These are phyloP conservation scores for Nigrospora sphaerica DNA, from an alignment of 2,329 filamentous ascomycete genomes.

Conservation along the genomic window DNA sequence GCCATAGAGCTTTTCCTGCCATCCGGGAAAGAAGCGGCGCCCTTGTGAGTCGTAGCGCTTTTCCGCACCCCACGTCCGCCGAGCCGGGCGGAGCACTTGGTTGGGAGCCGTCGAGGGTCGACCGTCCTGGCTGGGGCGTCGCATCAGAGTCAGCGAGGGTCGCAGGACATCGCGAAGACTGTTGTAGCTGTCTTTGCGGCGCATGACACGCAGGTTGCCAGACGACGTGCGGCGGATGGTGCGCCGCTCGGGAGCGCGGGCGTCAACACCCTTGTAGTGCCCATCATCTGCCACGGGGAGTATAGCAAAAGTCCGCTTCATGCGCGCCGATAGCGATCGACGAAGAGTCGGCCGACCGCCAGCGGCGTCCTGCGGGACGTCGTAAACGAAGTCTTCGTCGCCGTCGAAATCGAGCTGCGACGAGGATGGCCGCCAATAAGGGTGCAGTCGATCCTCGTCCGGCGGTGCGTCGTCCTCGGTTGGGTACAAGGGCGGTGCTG, in stretches of 20 bases:
- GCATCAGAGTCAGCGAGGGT: neutral
- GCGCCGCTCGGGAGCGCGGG: slow-evolving; percentile 39
- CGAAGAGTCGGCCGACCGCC: slow-evolving; percentile 21
- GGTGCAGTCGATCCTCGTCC: slow-evolving; percentile 50
- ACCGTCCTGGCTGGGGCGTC: slow-evolving; percentile 8
- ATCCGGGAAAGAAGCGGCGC: slow-evolving; percentile 22
- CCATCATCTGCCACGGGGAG: slow-evolving; percentile 41
- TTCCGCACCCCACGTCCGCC: slow-evolving; percentile 19
- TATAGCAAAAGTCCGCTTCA: slow-evolving; percentile 56
- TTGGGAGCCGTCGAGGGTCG: slow-evolving; percentile 31
- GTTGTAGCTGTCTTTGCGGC: slow-evolving; percentile 37
- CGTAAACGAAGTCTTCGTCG: slow-evolving; percentile 17
- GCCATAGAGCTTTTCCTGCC: slow-evolving; percentile 38
- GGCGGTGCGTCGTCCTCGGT: slow-evolving; percentile 36
- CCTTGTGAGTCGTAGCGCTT: slow-evolving; percentile 23
- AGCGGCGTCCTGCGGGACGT: slow-evolving; percentile 23
- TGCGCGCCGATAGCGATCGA: slow-evolving; percentile 42
- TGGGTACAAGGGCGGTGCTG: slow-evolving; percentile 27
- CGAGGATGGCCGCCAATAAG: slow-evolving; percentile 53
- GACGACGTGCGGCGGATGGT: slow-evolving; percentile 53
- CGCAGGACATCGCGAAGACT: neutral
- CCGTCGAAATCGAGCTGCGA: slow-evolving; percentile 25
- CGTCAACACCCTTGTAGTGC: slow-evolving; percentile 23
- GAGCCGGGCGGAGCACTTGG: slow-evolving; percentile 6
- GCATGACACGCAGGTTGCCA: slow-evolving; percentile 53